Evolutionary conservation across 768 basidiomycete genomes (phyloP).

Genomic region (Tremella yokohamensis): DNA sequence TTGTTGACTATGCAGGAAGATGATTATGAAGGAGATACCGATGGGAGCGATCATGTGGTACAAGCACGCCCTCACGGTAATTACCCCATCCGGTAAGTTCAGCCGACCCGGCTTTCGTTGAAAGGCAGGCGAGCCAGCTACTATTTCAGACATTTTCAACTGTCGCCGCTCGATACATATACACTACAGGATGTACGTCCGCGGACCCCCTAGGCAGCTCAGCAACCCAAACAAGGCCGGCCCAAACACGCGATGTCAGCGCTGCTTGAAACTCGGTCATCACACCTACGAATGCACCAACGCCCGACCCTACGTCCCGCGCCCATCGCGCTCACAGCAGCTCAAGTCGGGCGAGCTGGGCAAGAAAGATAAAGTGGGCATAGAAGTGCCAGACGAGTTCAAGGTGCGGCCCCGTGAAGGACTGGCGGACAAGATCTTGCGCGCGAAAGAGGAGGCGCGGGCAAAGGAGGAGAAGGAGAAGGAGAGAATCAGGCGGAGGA

Average conservation of each 20-base stretch:
- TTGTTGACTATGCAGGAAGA: too few species aligned
- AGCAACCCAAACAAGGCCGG: constrained; percentile 28
- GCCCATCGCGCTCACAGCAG: constrained; percentile 84
- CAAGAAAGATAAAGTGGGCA: constrained; percentile 64
- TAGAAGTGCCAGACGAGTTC: constrained; percentile 88
- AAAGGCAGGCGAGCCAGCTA: too few species aligned
- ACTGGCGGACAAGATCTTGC: constrained; percentile 78
- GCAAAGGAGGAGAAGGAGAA: constrained; percentile 27
- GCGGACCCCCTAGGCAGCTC: constrained; percentile 28
- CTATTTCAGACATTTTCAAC: too few species aligned
- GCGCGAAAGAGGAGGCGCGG: constrained; percentile 70
- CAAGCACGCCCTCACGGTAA: too few species aligned
- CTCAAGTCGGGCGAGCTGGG: constrained; percentile 73
- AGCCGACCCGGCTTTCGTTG: too few species aligned
- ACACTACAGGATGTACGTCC: constrained; percentile 15
- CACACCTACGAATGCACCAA: constrained; percentile 88
- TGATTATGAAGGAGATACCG: too few species aligned
- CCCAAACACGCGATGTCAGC: constrained; percentile 45
- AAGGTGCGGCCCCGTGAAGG: constrained; percentile 63
- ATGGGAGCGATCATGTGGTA: too few species aligned
- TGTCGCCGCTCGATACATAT: neutral
- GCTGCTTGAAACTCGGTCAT: constrained; percentile 61
- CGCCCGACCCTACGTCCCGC: constrained; percentile 71
- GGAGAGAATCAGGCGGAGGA: neutral
- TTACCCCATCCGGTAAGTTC: too few species aligned